Evolutionary conservation across 2,329 filamentous ascomycete species (phyloP).

Genomic region (Nothophoma quercina): DNA sequence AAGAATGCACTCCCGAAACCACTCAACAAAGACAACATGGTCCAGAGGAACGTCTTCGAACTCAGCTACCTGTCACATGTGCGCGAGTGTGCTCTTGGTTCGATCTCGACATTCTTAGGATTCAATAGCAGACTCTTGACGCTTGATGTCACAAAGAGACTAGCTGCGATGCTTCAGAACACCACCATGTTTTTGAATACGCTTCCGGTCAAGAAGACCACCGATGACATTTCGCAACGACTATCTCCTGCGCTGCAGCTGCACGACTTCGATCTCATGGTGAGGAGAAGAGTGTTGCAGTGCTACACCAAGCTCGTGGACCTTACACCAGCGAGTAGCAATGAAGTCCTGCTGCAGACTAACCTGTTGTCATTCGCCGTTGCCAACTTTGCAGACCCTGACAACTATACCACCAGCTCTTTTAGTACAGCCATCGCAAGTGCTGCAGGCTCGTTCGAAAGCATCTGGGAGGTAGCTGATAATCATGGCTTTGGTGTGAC

Average conservation of each 20-base stretch:
- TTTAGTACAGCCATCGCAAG: constrained; percentile 91
- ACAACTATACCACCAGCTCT: constrained; percentile 84
- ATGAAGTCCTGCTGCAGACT: constrained; percentile 86
- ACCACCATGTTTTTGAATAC: constrained; percentile 89
- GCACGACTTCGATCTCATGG: constrained; percentile 90
- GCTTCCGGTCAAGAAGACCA: constrained; percentile 81
- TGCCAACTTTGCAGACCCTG: constrained; percentile 90
- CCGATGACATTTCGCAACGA: constrained; percentile 84
- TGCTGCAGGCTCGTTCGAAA: constrained; percentile 88
- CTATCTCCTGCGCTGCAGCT: constrained; percentile 86
- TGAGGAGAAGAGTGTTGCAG: constrained; percentile 88
- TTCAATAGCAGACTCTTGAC: constrained; percentile 93
- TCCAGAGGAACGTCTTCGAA: constrained; percentile 83
- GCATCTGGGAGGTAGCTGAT: constrained; percentile 92
- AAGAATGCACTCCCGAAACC: constrained; percentile 97
- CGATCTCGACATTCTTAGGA: constrained; percentile 88
- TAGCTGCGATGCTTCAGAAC: constrained; percentile 94
- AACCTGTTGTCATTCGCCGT: constrained; percentile 90
- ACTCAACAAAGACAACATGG: constrained; percentile 88
- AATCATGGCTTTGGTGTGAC: constrained; percentile 95
- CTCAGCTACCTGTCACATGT: constrained; percentile 94
- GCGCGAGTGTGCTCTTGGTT: constrained; percentile 89
- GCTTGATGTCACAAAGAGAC: constrained; percentile 89
- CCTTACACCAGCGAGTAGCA: constrained; percentile 82
- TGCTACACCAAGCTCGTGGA: constrained; percentile 93